Conservation (phyloP, 1,139 yeast species). For the Geotrichum candidum region DNA sequence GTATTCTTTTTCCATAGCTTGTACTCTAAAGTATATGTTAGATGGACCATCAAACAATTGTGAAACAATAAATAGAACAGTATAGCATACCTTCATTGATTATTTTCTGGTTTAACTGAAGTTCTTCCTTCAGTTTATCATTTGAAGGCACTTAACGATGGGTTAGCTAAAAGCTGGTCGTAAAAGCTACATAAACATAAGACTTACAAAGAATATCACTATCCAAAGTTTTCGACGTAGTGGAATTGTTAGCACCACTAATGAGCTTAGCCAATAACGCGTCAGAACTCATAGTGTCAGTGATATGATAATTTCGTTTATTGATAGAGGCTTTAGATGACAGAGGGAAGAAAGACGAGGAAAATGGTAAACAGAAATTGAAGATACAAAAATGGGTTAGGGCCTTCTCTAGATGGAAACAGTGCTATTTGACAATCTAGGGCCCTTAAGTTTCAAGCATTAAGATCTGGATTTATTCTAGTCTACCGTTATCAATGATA, state of each 20-base stretch:
- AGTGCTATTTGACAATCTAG: background rate
- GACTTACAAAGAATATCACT: conserved; percentile 11
- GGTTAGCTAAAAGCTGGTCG: background rate
- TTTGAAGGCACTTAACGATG: conserved; percentile 12
- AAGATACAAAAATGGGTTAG: background rate
- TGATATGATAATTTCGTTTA: background rate
- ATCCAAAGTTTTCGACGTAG: conserved; percentile 9
- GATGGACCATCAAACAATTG: conserved; percentile 3
- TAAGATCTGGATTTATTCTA: background rate
- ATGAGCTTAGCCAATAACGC: conserved; percentile 16
- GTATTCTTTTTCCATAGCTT: conserved; percentile 78
- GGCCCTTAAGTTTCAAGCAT: background rate
- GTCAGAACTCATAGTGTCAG: conserved; percentile 15
- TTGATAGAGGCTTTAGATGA: background rate
- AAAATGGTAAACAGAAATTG: background rate
- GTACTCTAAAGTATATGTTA: conserved; percentile 23
- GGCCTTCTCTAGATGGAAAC: background rate
- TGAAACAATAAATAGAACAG: background rate
- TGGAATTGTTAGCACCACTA: conserved; percentile 1
- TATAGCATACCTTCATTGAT: conserved; percentile 39
- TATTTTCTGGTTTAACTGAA: conserved; percentile 44
- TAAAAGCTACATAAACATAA: background rate
- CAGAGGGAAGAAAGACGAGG: background rate
- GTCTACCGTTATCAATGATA: background rate
- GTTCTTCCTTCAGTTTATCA: conserved; percentile 38